These are phyloP conservation scores for Fusarium subtropicale DNA, from an alignment of 2,329 filamentous ascomycete genomes.

Conservation along the genomic window DNA sequence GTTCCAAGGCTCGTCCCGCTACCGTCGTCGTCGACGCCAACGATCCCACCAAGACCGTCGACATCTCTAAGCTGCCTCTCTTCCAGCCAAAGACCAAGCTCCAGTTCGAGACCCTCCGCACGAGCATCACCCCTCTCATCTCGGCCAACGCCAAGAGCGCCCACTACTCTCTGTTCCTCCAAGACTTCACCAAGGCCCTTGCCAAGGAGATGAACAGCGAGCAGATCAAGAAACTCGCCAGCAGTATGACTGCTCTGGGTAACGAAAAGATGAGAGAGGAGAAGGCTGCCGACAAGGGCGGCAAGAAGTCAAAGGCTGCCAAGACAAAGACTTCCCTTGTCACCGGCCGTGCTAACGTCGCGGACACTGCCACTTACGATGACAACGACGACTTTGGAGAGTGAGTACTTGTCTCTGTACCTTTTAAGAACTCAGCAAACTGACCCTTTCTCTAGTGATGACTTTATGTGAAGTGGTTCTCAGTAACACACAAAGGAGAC, in stretches of 20 bases:
- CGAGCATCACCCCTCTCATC: conserved; percentile 83
- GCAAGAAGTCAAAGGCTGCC: conserved; percentile 96
- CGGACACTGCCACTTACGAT: conserved; percentile 79
- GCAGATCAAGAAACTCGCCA: conserved; percentile 96
- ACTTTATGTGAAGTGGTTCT: conserved; percentile 73
- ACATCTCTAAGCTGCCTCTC: conserved; percentile 81
- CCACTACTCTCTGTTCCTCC: conserved; percentile 89
- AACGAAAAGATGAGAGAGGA: conserved; percentile 99
- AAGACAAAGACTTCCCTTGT: conserved; percentile 93
- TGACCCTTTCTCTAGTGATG: conserved; percentile 63
- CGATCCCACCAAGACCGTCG: conserved; percentile 82
- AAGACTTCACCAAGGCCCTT: conserved; percentile 90
- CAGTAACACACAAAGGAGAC: conserved; percentile 16
- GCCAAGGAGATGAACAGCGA: conserved; percentile 88
- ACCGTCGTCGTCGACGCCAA: conserved; percentile 75
- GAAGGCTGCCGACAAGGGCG: conserved; percentile 91
- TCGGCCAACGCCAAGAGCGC: conserved; percentile 83
- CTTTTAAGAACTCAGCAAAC: conserved; percentile 1
- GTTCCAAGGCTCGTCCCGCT: conserved; percentile 74
- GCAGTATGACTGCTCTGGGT: conserved; percentile 84
- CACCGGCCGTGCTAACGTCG: conserved; percentile 68
- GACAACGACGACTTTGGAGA: conserved; percentile 85
- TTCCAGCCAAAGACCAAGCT: conserved; percentile 91
- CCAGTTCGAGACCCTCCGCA: conserved; percentile 84
- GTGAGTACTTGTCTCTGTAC: conserved; percentile 64